Evolutionary conservation across 2,329 filamentous ascomycete genomes (phyloP), one percentile per base, ranked within the genome.

Genomic region (Pseudogymnoascus sp.): DNA sequence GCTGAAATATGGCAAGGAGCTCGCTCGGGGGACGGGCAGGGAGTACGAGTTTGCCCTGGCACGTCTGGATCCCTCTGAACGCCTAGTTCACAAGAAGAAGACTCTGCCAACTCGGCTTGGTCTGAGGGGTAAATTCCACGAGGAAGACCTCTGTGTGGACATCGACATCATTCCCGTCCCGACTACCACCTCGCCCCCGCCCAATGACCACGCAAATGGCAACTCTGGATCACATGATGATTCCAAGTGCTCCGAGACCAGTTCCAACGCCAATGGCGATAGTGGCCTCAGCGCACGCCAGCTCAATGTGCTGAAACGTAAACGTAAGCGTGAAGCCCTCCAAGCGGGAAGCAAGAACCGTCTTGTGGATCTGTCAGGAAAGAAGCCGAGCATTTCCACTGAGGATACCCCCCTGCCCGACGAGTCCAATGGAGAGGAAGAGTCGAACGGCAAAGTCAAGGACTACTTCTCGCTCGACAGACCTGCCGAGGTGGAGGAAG

Each of bases 391-490:
- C 2, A 67, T 67, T 50, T 62, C 66, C n/a, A 64, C 64, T 0
- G 65, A 66, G 2, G 72, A 74, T 60, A 66, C 66, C 10, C 61
- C 79, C 62, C 85, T 82, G 70, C 87, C 79, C 65, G 81, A 79
- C 14, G 80, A 82, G 6, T 86, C 85, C 1, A 86, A 89, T 19
- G 84, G 81, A 6, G 84, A 87, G 16, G 85, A 90, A 16, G 81
- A 83, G 0, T 79, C 85, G 0, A 75, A 78, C 68, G 70, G 74
- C 19, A 87, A 86, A 67, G 80, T 86, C 69, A 79, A 84, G 19
- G 95, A 99, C 70, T 97, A 96, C 74, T 97, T 99, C 76, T 96
- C 86, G 31, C 81, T 97, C 14, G 93, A 97, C 16, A 85, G 91
- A 61, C 85, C 86, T 16, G 80, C 84, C 35, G 88, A 90, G 47